Evolutionary conservation across 2,329 filamentous ascomycete genomes (phyloP), one percentile per base, ranked within the genome.

Genomic region (Aspergillus flavus): DNA sequence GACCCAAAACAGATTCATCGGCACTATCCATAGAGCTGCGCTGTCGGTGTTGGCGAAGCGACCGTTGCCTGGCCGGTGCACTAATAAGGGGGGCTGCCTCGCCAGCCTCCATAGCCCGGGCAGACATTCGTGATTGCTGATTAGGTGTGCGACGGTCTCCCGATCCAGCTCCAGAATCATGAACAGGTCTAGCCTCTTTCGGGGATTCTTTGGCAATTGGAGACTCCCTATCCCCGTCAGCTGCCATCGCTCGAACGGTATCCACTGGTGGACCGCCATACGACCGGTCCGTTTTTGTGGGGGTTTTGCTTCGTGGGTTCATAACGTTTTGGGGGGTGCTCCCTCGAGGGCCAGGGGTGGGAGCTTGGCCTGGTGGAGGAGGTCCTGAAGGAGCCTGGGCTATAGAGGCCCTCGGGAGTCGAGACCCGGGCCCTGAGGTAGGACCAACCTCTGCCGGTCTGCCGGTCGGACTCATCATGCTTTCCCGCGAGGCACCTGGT

Each of bases 1-100:
- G 75, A 34, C 78, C 77, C 12, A 86, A 74, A 1, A 79, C 76
- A 4, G 84, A 82, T 66, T 92, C 90, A 30, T 85, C 85, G 2
- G 84, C 85, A 70, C 86, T 91, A 67, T 95, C 92, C 14, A 91
- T 81, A 0, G 91, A 91, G 32, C 85, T 84, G 72, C 90, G 89
- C 41, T 85, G 82, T 21, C 87, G 84, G 50, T 83, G 83, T 66
- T 86, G 85, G 50, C 86, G 84, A 30, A 86, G 79, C n/a, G 83
- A 81, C 34, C 83, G 77, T 78, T 85, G 81, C 55, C 81, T 74
- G 28, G 78, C 73, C 4, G 80, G 80, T 6, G 76, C 71, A 60
- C 72, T 77, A 26, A 82, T 77, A 28, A 83, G 67, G 19, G 81
- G 79, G 52, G 80, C 76, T 48, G 80, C 79, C 70, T 81, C 79